Evolutionary conservation across 108 stramenopile species (phyloP).

Genomic region (Aurantiochytrium sp.): DNA sequence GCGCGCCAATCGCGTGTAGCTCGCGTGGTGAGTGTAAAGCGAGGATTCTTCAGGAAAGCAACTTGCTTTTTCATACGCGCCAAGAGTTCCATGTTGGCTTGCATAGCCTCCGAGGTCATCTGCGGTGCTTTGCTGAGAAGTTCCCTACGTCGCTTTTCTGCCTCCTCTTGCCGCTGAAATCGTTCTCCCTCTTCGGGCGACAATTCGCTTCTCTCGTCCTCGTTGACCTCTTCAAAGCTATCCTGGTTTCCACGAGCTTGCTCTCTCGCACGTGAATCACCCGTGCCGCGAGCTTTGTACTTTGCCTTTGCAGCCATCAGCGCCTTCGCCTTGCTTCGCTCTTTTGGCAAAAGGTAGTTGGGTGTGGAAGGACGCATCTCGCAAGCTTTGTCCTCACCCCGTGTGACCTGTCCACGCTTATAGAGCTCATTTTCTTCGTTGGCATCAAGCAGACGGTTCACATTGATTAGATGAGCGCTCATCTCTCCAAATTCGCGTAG

Average conservation of each 20-base stretch:
- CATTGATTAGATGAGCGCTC: background rate
- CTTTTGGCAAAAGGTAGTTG: background rate
- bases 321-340: background rate
- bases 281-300: background rate
- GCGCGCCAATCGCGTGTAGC: background rate
- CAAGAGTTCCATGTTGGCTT: background rate
- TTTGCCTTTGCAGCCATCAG: background rate
- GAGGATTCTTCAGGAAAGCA: background rate
- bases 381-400: background rate
- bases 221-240: too few species aligned
- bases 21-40: background rate
- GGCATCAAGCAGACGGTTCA: background rate
- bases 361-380: background rate
- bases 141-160: background rate
- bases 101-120: background rate
- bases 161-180: background rate
- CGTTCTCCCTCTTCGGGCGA: background rate
- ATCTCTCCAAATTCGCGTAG: background rate
- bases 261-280: background rate
- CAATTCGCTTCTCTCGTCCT: background rate
- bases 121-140: background rate
- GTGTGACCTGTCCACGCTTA: background rate
- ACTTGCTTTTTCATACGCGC: background rate
- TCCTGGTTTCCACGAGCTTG: background rate
- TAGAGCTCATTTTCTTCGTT: background rate